These are phyloP conservation scores for Colletotrichum somersetense DNA, from an alignment of 2,329 filamentous ascomycete species.

Conservation along the genomic window DNA sequence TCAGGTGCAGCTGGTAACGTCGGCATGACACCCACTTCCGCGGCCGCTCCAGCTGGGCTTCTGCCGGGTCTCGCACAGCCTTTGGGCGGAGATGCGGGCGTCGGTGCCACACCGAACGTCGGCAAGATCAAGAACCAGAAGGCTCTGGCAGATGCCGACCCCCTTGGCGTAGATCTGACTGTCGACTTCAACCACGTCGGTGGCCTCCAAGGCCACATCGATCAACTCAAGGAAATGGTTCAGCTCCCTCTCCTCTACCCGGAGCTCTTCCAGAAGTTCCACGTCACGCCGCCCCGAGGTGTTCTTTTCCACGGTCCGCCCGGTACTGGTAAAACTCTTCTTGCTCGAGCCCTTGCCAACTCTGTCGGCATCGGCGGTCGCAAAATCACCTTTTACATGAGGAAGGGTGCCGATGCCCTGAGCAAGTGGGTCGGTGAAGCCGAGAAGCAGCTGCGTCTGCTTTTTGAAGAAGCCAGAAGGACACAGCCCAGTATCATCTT, in stretches of 20 bases:
- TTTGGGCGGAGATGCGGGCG: conserved; percentile 49
- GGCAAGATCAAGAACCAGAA: conserved; percentile 96
- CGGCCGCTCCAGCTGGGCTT: conserved; percentile 59
- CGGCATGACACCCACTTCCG: conserved; percentile 69
- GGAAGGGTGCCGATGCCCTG: conserved; percentile 95
- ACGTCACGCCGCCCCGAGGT: conserved; percentile 93
- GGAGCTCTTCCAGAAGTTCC: conserved; percentile 90
- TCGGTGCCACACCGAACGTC: conserved; percentile 77
- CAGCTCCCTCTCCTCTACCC: conserved; percentile 93
- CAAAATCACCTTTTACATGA: conserved; percentile 99
- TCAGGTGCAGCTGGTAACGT: conserved; percentile 66
- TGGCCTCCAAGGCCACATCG: conserved; percentile 92
- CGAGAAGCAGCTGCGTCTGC: conserved; percentile 89
- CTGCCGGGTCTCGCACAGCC: conserved; percentile 55
- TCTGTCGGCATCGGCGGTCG: conserved; percentile 89
- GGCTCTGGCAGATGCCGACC: conserved; percentile 91
- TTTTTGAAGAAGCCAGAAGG: conserved; percentile 96
- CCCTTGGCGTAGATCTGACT: conserved; percentile 90
- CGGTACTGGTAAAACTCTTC: conserved; percentile 96
- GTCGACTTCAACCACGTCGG: conserved; percentile 96
- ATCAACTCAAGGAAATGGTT: conserved; percentile 99
- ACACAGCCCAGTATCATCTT: conserved; percentile 99
- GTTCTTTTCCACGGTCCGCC: conserved; percentile 97
- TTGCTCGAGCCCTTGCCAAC: conserved; percentile 92
- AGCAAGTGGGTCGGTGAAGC: conserved; percentile 99